A percentile compares a stretch with the other conserved stretches of the same genome.
Conservation (phyloP, 176 grass and related monocot genomes). For the Chloris gayana region DNA sequence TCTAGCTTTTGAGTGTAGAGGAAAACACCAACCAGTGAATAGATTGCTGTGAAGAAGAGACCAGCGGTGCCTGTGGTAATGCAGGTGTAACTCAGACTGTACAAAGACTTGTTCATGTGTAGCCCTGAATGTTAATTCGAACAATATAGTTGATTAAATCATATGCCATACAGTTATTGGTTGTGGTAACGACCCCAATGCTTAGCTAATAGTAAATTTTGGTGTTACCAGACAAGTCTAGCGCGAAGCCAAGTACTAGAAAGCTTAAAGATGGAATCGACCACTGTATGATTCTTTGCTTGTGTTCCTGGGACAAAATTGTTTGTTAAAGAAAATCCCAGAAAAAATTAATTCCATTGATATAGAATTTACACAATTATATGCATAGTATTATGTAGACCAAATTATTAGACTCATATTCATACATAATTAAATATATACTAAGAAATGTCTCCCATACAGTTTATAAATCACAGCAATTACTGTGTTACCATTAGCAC, state of each 20-base stretch:
- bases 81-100: constrained; percentile 74
- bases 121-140: constrained; percentile 38
- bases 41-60: constrained; percentile 61
- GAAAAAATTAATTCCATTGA: not conserved
- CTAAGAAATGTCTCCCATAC: not conserved
- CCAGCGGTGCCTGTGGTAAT: constrained; percentile 66
- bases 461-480: not conserved
- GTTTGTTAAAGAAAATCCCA: not conserved
- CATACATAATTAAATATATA: not conserved
- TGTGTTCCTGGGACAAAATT: constrained; percentile 53
- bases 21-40: constrained; percentile 63
- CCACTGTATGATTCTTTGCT: constrained; percentile 56
- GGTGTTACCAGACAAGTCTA: constrained; percentile 66
- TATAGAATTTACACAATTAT: not conserved
- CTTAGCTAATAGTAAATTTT: not conserved
- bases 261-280: constrained; percentile 58
- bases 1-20: not conserved
- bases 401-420: not conserved
- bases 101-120: constrained; percentile 78
- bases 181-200: not conserved
- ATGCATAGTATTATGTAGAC: not conserved
- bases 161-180: not conserved
- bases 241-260: constrained; percentile 52
- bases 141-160: not conserved
- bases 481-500: not conserved